A percentile compares a stretch with the other conserved stretches of the same genome.
Evolutionary conservation across 2,329 filamentous ascomycete genomes (phyloP).

Genomic region (Trichoderma gracile): DNA sequence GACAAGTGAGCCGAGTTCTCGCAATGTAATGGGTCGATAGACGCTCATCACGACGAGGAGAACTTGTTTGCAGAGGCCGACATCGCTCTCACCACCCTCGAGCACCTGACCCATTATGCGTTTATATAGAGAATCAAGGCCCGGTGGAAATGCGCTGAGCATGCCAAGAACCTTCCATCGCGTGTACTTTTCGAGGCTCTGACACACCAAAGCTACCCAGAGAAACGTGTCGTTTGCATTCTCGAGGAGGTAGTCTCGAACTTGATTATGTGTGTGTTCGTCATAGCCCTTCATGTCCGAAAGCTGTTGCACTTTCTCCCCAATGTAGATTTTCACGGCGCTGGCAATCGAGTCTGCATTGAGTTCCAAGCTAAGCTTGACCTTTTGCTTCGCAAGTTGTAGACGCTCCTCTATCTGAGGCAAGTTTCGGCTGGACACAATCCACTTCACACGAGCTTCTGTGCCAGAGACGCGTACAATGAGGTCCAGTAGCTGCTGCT

Average conservation of each 20-base stretch:
- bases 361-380: slow-evolving; percentile 40
- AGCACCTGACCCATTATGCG: slow-evolving; percentile 42
- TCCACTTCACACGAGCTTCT: slow-evolving; percentile 40
- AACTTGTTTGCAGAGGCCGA: slow-evolving; percentile 37
- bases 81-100: slow-evolving; percentile 29
- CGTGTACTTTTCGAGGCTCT: slow-evolving; percentile 27
- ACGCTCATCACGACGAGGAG: slow-evolving; percentile 36
- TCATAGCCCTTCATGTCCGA: slow-evolving; percentile 28
- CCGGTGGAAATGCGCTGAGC: slow-evolving; percentile 36
- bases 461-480: slow-evolving; percentile 30
- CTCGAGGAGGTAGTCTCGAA: slow-evolving; percentile 28
- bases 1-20: slow-evolving; percentile 31
- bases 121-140: slow-evolving; percentile 41
- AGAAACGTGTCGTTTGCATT: slow-evolving; percentile 42
- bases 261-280: not conserved
- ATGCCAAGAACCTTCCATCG: slow-evolving; percentile 27
- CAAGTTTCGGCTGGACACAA: slow-evolving; percentile 48
- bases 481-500: slow-evolving; percentile 43
- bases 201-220: slow-evolving; percentile 32
- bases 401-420: slow-evolving; percentile 40
- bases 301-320: slow-evolving; percentile 38
- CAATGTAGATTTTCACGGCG: slow-evolving; percentile 44
- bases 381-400: slow-evolving; percentile 26
- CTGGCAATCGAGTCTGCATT: slow-evolving; percentile 39
- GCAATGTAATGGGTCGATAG: slow-evolving; percentile 41